Evolutionary conservation across 306 rosid species (phyloP).

Genomic region (Fagus crenata): DNA sequence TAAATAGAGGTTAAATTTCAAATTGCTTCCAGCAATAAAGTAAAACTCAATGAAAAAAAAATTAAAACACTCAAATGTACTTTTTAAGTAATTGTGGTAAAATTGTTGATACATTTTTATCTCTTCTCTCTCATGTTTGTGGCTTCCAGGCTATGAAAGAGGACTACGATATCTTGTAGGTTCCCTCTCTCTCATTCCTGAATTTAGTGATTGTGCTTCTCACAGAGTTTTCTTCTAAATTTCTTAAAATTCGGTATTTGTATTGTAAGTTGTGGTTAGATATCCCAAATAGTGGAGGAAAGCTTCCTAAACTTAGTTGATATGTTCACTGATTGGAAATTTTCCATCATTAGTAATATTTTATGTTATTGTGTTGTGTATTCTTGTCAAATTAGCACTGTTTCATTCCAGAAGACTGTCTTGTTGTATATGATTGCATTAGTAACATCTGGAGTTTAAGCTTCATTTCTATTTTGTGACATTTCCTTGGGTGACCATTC

Average conservation of each 20-base stretch:
- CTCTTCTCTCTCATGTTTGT: not conserved
- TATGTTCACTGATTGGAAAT: not conserved
- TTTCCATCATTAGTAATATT: not conserved
- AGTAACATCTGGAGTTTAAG: not conserved
- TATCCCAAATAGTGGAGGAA: not conserved
- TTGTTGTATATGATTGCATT: not conserved
- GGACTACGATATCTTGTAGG: not conserved
- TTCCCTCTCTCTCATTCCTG: not conserved
- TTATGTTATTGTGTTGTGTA: not conserved
- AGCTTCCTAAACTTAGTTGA: not conserved
- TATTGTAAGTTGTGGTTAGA: not conserved
- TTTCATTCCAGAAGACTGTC: not conserved
- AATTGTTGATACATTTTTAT: conserved; percentile 2
- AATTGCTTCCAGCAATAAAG: not conserved
- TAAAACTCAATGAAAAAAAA: not conserved
- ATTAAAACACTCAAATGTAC: not conserved
- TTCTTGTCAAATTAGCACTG: not conserved
- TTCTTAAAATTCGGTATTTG: not conserved
- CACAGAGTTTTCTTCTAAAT: not conserved
- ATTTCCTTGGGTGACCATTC: not conserved
- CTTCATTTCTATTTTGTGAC: not conserved
- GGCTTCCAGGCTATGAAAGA: not conserved
- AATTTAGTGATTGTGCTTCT: not conserved
- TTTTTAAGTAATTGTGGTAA: not conserved
- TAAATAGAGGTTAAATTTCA: not conserved